Percentiles rank a stretch among this genome's conserved stretches.
phyloP scores from a whole-genome alignment of 495 filamentous ascomycete species.

The Lepraria neglecta region DNA sequence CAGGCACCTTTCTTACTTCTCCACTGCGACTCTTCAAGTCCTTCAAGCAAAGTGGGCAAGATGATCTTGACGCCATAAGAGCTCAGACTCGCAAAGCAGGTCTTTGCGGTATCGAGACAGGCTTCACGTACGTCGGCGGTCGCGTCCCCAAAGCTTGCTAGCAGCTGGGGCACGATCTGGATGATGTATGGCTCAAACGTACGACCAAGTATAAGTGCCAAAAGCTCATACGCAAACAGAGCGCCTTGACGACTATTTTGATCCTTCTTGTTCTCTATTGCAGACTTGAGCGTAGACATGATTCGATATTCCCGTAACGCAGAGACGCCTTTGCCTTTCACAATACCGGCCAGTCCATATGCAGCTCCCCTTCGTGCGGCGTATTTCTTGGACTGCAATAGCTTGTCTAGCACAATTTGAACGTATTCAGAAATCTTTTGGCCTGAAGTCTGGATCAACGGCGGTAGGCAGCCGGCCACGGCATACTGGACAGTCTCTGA shows the following conservation, averaged over 20 bases:
- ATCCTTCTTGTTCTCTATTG: conserved; percentile 88
- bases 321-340: conserved; percentile 77
- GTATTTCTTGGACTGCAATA: conserved; percentile 80
- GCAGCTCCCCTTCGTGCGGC: conserved; percentile 86
- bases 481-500: conserved; percentile 96
- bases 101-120: conserved; percentile 86
- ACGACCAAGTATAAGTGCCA: conserved; percentile 76
- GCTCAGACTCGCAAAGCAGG: conserved; percentile 85
- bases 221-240: conserved; percentile 81
- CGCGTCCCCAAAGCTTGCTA: conserved; percentile 81
- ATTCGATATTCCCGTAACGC: conserved; percentile 79
- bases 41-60: conserved; percentile 83
- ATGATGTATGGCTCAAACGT: conserved; percentile 95
- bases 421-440: conserved; percentile 72
- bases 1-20: conserved; percentile 97
- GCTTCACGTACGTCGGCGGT: conserved; percentile 86
- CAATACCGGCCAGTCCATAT: conserved; percentile 87
- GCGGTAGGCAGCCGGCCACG: conserved; percentile 86
- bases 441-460: conserved; percentile 73
- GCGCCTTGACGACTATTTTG: conserved; percentile 80
- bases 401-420: conserved; percentile 67
- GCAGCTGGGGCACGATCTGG: conserved; percentile 84
- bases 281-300: conserved; percentile 67
- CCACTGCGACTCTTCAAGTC: conserved; percentile 93
- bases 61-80: conserved; percentile 95